Evolutionary conservation across 176 grass and related monocot species (phyloP).

Genomic region (Musa acuminata): DNA sequence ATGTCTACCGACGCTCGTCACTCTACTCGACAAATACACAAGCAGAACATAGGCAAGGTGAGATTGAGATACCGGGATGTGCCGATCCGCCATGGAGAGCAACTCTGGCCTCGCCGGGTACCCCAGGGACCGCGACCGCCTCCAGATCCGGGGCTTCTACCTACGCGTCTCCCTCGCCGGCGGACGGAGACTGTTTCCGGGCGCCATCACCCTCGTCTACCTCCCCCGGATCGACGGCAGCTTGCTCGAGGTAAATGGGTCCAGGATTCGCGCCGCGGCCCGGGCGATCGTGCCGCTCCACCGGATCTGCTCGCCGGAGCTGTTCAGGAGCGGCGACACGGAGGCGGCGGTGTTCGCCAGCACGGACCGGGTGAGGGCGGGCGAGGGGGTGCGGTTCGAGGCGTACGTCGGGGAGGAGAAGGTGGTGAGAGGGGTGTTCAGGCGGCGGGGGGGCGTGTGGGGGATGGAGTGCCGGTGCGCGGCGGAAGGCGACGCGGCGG

Average conservation of each 20-base stretch:
- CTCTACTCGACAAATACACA: too few relatives aligned
- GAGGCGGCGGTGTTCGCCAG: conserved; percentile 34
- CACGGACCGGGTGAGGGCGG: conserved; percentile 30
- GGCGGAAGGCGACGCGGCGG: neutral
- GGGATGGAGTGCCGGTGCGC: conserved; percentile 28
- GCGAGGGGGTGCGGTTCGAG: conserved; percentile 50
- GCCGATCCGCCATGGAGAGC: neutral
- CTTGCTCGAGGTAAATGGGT: conserved; percentile 26
- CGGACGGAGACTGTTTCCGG: neutral
- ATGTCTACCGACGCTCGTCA: too few relatives aligned
- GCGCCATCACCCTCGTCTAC: conserved; percentile 36
- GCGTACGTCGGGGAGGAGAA: conserved; percentile 26
- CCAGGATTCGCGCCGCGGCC: conserved; percentile 23
- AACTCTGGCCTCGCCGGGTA: conserved; percentile 6
- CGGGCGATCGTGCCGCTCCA: conserved; percentile 26
- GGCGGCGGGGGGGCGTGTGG: neutral
- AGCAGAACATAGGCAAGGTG: too few relatives aligned
- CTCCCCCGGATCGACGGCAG: conserved; percentile 34
- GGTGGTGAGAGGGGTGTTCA: conserved; percentile 26
- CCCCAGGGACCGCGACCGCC: neutral
- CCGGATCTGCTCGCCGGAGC: neutral
- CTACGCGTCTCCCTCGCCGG: conserved; percentile 26
- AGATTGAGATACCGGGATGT: neutral
- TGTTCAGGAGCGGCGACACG: neutral
- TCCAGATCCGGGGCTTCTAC: conserved; percentile 38